Percentiles rank a stretch among this genome's conserved stretches.
phyloP scores from a whole-genome alignment of 176 grass and related monocot species.

The Coix lacrymajobi region DNA sequence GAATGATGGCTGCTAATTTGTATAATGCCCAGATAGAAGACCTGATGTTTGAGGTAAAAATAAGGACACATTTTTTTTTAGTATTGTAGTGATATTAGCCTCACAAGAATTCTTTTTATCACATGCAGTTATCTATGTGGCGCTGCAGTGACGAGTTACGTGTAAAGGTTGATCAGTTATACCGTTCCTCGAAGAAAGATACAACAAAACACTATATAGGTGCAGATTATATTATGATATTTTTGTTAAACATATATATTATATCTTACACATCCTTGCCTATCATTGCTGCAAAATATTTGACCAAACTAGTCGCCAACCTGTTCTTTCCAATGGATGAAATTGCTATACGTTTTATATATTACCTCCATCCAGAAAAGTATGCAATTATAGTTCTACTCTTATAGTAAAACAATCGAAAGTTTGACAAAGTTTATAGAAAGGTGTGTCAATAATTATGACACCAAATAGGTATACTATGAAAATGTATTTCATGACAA shows the following conservation, averaged over 20 bases:
- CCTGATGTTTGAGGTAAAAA: constrained; percentile 92
- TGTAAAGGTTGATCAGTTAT: constrained; percentile 46
- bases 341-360: neutral
- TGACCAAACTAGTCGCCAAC: neutral
- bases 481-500: neutral
- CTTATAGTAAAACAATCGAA: neutral
- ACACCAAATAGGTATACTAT: neutral
- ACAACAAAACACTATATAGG: constrained; percentile 92
- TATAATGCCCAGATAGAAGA: constrained; percentile 98
- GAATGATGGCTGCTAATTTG: constrained; percentile 96
- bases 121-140: constrained; percentile 91
- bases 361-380: neutral
- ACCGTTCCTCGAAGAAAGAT: constrained; percentile 75
- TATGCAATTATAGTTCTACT: neutral
- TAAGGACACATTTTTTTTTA: neutral
- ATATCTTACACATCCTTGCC: constrained; percentile 1
- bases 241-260: neutral
- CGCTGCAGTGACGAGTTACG: constrained; percentile 89
- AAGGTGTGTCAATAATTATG: neutral
- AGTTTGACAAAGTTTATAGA: neutral
- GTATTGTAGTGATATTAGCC: constrained; percentile 1
- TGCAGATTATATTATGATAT: constrained; percentile 21
- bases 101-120: constrained; percentile 21
- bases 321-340: neutral
- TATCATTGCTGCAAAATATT: constrained; percentile 7